These are phyloP conservation scores for Ceratobasidium sp. DNA, from an alignment of 1,284 basidiomycete genomes.

Conservation along the genomic window DNA sequence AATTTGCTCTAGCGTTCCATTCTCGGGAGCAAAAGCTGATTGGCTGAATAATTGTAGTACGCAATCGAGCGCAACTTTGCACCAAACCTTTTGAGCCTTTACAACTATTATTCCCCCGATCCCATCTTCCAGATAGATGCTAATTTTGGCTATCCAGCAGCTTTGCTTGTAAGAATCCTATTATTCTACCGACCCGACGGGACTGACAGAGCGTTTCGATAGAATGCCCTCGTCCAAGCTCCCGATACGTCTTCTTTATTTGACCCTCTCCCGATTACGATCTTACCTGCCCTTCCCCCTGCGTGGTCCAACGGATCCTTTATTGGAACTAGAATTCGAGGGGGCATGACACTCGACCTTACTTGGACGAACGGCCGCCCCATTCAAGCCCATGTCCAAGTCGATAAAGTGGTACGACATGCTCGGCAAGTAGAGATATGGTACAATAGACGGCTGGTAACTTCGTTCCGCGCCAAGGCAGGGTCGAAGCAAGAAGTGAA, in stretches of 20 bases:
- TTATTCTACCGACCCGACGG: not conserved
- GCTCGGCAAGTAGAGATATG: constrained; percentile 53
- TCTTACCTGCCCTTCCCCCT: constrained; percentile 69
- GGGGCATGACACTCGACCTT: constrained; percentile 64
- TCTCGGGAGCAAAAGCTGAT: not conserved
- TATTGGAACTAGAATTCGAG: constrained; percentile 64
- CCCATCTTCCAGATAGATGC: constrained; percentile 79
- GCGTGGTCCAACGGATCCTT: constrained; percentile 68
- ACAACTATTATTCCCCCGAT: constrained; percentile 57
- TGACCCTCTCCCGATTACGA: constrained; percentile 60
- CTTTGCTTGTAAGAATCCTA: constrained; percentile 61
- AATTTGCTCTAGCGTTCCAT: constrained; percentile 39
- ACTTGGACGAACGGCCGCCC: constrained; percentile 60
- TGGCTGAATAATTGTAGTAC: constrained; percentile 56
- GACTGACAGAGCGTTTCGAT: no score
- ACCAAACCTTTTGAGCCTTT: constrained; percentile 69
- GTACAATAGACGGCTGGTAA: constrained; percentile 55
- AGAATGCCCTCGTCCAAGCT: constrained; percentile 74
- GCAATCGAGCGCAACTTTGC: constrained; percentile 67
- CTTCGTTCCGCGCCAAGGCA: constrained; percentile 52
- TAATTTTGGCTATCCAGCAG: constrained; percentile 72
- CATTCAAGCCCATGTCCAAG: constrained; percentile 45
- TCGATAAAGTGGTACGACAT: constrained; percentile 31
- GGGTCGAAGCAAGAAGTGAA: constrained; percentile 44
- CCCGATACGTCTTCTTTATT: constrained; percentile 64